A percentile compares a stretch with the other conserved stretches of the same genome.
These are phyloP conservation scores for Panaeolus papilionaceus DNA, from an alignment of 768 basidiomycete genomes.

Conservation along the genomic window DNA sequence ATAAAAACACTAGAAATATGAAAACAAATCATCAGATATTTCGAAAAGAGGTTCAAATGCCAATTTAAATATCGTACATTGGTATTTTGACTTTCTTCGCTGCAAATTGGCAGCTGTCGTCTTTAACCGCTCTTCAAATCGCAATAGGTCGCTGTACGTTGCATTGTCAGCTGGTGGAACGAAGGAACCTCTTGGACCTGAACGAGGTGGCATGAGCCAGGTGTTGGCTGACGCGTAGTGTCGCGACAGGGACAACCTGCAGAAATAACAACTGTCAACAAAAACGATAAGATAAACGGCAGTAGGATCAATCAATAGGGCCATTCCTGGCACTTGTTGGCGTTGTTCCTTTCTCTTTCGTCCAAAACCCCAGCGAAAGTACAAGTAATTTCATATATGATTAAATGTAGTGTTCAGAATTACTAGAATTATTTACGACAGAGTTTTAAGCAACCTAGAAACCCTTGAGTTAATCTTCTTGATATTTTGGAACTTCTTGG, in stretches of 20 bases:
- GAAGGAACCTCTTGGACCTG: slow-evolving; percentile 41
- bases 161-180: slow-evolving; percentile 74
- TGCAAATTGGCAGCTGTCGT: slow-evolving; percentile 86
- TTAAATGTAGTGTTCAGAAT: no score
- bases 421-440: neutral
- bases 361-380: no score
- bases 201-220: slow-evolving; percentile 39
- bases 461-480: neutral
- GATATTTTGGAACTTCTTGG: neutral
- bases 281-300: neutral
- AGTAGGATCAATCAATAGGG: neutral
- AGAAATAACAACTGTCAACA: neutral
- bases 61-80: slow-evolving; percentile 55
- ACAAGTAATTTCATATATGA: no score
- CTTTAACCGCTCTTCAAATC: slow-evolving; percentile 97
- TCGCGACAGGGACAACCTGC: neutral
- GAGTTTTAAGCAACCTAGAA: neutral
- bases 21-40: neutral
- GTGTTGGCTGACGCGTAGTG: slow-evolving; percentile 10
- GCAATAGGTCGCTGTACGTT: slow-evolving; percentile 86
- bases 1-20: slow-evolving; percentile 68
- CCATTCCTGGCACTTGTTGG: neutral
- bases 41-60: neutral
- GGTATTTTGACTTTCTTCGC: slow-evolving; percentile 81
- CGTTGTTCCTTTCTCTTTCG: no score